These are phyloP conservation scores for Volvox africanus DNA, from an alignment of 139 green algal genomes.

Conservation along the genomic window DNA sequence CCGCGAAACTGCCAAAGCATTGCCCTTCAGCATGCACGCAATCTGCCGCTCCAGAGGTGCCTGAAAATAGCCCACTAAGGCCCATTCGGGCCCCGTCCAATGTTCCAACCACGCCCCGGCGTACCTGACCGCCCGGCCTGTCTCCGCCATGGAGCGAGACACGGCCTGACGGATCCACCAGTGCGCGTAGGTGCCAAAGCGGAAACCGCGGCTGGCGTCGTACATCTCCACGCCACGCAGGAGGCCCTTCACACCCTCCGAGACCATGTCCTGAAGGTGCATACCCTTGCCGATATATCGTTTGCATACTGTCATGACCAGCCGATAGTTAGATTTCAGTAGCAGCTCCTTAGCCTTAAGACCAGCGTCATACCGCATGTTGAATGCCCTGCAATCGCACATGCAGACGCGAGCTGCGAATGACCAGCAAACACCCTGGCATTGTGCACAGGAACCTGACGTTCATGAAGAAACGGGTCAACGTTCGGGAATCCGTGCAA, in stretches of 20 bases:
- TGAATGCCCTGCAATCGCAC: not conserved
- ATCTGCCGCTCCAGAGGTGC: no score
- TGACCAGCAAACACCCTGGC: no score
- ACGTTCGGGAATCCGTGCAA: no score
- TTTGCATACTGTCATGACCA: constrained; percentile 93
- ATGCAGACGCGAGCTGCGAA: no score
- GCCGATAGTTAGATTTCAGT: constrained; percentile 92
- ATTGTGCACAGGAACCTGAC: no score
- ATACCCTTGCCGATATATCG: constrained; percentile 78
- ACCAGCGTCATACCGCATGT: constrained; percentile 59
- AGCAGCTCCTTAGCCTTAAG: constrained; percentile 85
- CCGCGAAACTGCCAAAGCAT: no score
- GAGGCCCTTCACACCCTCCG: constrained; percentile 89
- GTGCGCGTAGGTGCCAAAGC: constrained; percentile 97
- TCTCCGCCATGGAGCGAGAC: constrained; percentile 71
- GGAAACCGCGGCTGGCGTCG: constrained; percentile 91
- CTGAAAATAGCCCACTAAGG: no score
- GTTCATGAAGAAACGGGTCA: no score
- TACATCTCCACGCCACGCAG: constrained; percentile 92
- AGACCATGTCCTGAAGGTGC: constrained; percentile 80
- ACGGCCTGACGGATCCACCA: constrained; percentile 97
- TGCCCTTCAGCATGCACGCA: no score
- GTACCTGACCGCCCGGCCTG: constrained; percentile 76
- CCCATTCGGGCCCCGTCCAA: no score
- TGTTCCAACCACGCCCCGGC: not conserved